These are phyloP conservation scores for Pythium coloratum DNA, from an alignment of 352 stramenopile genomes.

Conservation along the genomic window DNA sequence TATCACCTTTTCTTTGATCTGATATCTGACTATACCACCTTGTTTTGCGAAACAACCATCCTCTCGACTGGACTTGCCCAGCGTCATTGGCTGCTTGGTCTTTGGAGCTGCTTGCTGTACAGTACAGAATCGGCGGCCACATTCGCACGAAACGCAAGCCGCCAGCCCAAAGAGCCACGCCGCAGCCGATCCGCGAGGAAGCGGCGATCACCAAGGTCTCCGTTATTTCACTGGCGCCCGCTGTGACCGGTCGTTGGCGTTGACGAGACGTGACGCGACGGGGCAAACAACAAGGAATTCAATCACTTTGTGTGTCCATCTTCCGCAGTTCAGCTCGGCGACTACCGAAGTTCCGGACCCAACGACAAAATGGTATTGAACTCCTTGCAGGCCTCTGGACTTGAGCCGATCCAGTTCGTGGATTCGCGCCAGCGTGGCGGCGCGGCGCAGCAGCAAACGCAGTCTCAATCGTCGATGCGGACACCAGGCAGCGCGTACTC, in stretches of 20 bases:
- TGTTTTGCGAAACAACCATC: background rate
- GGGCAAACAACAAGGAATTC: background rate
- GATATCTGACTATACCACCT: background rate
- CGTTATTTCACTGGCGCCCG: background rate
- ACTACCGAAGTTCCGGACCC: background rate
- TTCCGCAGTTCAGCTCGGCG: background rate
- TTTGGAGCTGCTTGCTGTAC: no score
- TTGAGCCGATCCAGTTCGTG: slow-evolving; percentile 16
- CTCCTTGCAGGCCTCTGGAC: background rate
- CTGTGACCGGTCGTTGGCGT: no score
- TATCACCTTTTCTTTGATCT: background rate
- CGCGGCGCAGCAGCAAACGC: background rate
- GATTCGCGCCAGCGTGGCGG: background rate
- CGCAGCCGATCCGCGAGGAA: background rate
- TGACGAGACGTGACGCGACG: background rate
- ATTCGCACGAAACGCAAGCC: background rate
- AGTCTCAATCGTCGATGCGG: background rate
- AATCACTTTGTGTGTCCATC: background rate
- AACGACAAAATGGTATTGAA: background rate
- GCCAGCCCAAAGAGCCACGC: background rate
- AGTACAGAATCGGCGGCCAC: no score
- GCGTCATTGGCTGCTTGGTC: background rate
- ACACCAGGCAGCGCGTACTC: background rate
- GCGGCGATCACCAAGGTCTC: no score
- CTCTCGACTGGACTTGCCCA: background rate